Percentiles rank a stretch among this genome's conserved stretches.
Conservation (phyloP, 2,329 filamentous ascomycete species). For the Emmonsia crescens region DNA sequence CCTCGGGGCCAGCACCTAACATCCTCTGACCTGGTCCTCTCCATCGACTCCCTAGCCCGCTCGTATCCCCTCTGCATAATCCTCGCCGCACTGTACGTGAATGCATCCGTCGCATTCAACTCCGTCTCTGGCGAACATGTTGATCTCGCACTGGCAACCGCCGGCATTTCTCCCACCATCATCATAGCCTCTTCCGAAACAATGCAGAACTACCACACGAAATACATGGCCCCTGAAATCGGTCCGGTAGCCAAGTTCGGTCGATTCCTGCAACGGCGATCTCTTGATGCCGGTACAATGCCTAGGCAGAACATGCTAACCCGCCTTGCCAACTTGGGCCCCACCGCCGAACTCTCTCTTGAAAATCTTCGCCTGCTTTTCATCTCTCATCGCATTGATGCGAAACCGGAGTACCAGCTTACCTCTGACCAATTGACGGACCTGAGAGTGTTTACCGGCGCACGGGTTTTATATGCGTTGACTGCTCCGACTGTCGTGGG, state of each 20-base stretch:
- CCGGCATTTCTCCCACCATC: slow-evolving; percentile 68
- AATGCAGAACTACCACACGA: slow-evolving; percentile 55
- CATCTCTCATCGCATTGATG: slow-evolving; percentile 60
- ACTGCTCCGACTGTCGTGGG: slow-evolving; percentile 76
- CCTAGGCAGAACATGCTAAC: slow-evolving; percentile 54
- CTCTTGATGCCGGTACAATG: slow-evolving; percentile 63
- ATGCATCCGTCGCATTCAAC: slow-evolving; percentile 77
- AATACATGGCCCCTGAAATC: slow-evolving; percentile 48
- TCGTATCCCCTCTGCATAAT: slow-evolving; percentile 71
- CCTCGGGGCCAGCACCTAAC: slow-evolving; percentile 64
- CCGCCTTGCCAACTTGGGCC: slow-evolving; percentile 26
- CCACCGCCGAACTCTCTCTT: slow-evolving; percentile 31
- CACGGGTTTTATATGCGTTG: slow-evolving; percentile 75
- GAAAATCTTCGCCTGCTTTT: slow-evolving; percentile 74
- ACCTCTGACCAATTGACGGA: slow-evolving; percentile 64
- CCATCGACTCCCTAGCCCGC: slow-evolving; percentile 68
- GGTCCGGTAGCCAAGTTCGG: slow-evolving; percentile 56
- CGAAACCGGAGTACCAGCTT: slow-evolving; percentile 50
- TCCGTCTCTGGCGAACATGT: slow-evolving; percentile 67
- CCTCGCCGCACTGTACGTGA: slow-evolving; percentile 71
- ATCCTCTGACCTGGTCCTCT: slow-evolving; percentile 69
- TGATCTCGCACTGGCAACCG: slow-evolving; percentile 61
- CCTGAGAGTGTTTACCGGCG: slow-evolving; percentile 67
- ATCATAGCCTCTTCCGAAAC: slow-evolving; percentile 67
- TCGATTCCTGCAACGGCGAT: slow-evolving; percentile 60